Evolutionary conservation across 2,329 filamentous ascomycete species (phyloP).

Genomic region (Talaromyces sp.): DNA sequence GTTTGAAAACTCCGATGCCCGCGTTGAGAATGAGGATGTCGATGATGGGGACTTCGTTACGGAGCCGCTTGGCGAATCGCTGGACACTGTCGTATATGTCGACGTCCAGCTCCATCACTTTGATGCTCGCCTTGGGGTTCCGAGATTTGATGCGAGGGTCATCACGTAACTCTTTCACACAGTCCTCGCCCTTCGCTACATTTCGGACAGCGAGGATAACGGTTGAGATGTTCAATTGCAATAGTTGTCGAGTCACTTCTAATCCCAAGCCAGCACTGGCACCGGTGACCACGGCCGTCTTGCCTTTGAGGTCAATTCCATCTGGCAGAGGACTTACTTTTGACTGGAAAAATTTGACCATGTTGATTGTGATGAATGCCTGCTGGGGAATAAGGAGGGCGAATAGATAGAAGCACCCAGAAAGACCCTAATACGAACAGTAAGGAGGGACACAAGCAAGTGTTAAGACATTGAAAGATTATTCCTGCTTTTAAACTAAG

Average conservation of each 20-base stretch:
- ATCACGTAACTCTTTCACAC: conserved; percentile 2
- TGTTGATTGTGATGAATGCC: not conserved
- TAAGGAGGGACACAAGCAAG: not conserved
- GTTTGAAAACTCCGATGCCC: conserved; percentile 20
- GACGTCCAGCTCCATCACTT: conserved; percentile 24
- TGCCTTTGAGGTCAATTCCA: conserved; percentile 21
- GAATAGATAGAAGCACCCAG: not conserved
- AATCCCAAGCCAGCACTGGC: conserved; percentile 28
- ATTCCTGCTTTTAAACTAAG: not conserved
- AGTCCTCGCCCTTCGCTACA: conserved; percentile 22
- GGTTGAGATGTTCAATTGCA: conserved; percentile 21
- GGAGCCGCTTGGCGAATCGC: conserved; percentile 21
- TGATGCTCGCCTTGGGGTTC: conserved; percentile 12
- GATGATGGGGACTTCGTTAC: conserved; percentile 20
- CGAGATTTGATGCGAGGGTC: conserved; percentile 4
- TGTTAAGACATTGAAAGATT: no score
- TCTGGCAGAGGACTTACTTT: conserved; percentile 1
- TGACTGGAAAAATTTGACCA: not conserved
- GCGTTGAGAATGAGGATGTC: conserved; percentile 29
- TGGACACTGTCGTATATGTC: conserved; percentile 21
- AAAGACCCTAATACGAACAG: not conserved
- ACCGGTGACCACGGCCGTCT: conserved; percentile 28
- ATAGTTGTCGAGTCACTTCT: conserved; percentile 25
- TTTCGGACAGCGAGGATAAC: conserved; percentile 27
- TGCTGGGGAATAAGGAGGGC: not conserved